Conservation (phyloP, 345 rosid species). For the Eucalyptus lansdowneana region DNA sequence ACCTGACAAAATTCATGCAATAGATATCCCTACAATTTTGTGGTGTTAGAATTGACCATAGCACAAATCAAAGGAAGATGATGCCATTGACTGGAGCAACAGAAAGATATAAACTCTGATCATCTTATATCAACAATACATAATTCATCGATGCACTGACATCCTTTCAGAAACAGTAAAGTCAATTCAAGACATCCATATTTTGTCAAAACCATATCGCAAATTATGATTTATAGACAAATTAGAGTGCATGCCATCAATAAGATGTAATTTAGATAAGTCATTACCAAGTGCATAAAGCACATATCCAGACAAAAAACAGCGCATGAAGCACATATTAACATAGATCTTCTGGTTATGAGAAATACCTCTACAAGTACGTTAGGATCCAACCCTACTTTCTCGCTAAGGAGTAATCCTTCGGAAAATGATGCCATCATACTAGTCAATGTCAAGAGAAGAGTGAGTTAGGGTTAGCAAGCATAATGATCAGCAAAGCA, state of each 20-base stretch:
- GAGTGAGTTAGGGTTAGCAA: background rate
- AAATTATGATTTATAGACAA: background rate
- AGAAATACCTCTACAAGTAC: conserved; percentile 58
- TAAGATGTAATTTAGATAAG: background rate
- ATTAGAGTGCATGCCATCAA: background rate
- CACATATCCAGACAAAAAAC: background rate
- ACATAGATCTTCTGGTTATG: background rate
- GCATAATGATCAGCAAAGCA: background rate
- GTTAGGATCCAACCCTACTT: conserved; percentile 83
- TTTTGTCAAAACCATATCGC: background rate
- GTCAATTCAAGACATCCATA: background rate
- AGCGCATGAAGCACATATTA: background rate
- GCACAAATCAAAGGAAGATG: background rate
- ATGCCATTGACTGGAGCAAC: background rate
- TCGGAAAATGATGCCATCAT: conserved; percentile 96
- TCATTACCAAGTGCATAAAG: background rate
- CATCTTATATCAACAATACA: background rate
- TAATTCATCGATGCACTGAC: background rate
- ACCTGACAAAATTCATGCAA: background rate
- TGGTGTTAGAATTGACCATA: background rate
- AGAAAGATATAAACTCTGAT: background rate
- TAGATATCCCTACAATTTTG: background rate
- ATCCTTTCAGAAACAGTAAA: background rate
- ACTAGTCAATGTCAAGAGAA: conserved; percentile 19
- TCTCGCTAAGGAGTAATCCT: conserved; percentile 74